Evolutionary conservation across 352 stramenopile genomes (phyloP).

Genomic region (Pythium coloratum): DNA sequence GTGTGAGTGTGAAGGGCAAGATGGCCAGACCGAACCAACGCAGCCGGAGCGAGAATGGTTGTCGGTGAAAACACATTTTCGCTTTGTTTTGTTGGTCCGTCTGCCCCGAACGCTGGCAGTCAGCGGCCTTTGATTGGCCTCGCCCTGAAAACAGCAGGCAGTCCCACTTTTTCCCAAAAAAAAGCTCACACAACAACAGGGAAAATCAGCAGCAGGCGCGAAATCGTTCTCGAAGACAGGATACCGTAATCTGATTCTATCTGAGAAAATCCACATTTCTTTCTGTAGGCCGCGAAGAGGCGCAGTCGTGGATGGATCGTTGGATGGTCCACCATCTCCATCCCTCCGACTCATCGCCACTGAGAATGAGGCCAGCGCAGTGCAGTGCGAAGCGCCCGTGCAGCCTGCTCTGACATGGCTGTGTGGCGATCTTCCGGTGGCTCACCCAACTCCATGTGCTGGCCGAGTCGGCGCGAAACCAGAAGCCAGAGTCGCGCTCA

Average conservation of each 20-base stretch:
- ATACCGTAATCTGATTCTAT: neutral
- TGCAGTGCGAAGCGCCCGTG: neutral
- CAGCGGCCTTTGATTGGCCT: slow-evolving; percentile 3
- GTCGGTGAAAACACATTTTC: slow-evolving; percentile 6
- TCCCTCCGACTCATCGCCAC: neutral
- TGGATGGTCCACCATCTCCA: neutral
- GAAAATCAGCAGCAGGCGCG: neutral
- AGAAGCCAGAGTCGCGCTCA: neutral
- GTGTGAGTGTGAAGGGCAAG: neutral
- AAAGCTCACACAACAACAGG: neutral
- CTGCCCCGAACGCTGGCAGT: neutral
- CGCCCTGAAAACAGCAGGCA: slow-evolving; percentile 9
- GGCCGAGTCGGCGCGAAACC: neutral
- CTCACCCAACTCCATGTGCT: neutral
- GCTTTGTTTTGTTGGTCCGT: slow-evolving; percentile 13
- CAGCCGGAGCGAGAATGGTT: slow-evolving; percentile 14
- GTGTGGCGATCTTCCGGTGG: neutral
- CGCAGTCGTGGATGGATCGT: neutral
- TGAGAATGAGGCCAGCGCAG: neutral
- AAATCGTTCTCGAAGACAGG: neutral
- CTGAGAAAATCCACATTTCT: slow-evolving; percentile 2
- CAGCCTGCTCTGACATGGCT: neutral
- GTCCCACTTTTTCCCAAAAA: neutral
- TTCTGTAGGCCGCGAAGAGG: neutral
- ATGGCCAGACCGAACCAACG: slow-evolving; percentile 3